Evolutionary conservation across 1,284 basidiomycete genomes (phyloP).

Genomic region (Volvariella surrecta): DNA sequence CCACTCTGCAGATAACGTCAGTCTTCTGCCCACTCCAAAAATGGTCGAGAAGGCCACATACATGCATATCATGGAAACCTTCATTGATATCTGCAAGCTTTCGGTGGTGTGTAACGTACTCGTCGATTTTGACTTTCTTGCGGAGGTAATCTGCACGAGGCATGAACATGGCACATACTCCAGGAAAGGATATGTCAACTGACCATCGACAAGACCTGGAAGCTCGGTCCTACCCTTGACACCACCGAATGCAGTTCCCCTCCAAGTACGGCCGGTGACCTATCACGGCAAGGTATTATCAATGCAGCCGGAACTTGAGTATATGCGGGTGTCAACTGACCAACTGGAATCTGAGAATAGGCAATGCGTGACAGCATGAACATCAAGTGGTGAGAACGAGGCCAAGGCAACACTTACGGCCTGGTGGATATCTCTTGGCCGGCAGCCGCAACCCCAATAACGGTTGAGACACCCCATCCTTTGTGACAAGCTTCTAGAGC

Average conservation of each 20-base stretch:
- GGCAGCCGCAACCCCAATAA: slow-evolving; percentile 94
- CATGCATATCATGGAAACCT: slow-evolving; percentile 95
- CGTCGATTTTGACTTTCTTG: slow-evolving; percentile 76
- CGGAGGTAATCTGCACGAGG: slow-evolving; percentile 53
- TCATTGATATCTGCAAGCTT: slow-evolving; percentile 76
- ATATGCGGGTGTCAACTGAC: slow-evolving; percentile 18
- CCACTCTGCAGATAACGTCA: slow-evolving; percentile 44
- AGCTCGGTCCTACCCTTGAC: slow-evolving; percentile 96
- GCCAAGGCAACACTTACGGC: slow-evolving; percentile 52
- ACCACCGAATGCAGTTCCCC: slow-evolving; percentile 94
- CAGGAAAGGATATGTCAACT: not conserved
- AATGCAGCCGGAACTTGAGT: not conserved
- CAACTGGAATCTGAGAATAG: slow-evolving; percentile 57
- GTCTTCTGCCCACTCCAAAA: not conserved
- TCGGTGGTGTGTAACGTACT: slow-evolving; percentile 82
- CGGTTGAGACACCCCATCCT: slow-evolving; percentile 95
- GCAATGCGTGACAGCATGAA: not conserved
- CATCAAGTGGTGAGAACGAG: not conserved
- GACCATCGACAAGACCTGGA: slow-evolving; percentile 80
- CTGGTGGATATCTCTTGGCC: slow-evolving; percentile 96
- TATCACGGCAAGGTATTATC: slow-evolving; percentile 10
- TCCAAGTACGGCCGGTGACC: slow-evolving; percentile 93
- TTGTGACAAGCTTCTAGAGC: slow-evolving; percentile 98
- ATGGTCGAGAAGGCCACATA: slow-evolving; percentile 32
- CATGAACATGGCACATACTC: not conserved